Percentiles rank a stretch among this genome's conserved stretches.
phyloP scores from a whole-genome alignment of 495 filamentous ascomycete species.

The Aspergillus mulundensis region DNA sequence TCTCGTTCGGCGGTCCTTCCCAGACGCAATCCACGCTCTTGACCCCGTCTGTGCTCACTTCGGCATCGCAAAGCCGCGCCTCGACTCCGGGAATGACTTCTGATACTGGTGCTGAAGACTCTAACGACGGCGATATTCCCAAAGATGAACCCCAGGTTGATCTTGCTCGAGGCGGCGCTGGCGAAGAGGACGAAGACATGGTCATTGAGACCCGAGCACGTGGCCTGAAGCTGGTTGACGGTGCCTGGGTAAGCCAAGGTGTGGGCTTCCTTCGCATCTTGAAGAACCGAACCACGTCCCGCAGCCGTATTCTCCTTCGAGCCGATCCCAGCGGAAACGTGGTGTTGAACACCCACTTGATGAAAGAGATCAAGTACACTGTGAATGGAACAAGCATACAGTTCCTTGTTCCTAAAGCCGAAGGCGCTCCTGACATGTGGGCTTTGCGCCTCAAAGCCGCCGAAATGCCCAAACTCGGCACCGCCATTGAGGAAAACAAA shows the following conservation, averaged over 20 bases:
- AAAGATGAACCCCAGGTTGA: constrained; percentile 53
- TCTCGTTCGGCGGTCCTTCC: constrained; percentile 34
- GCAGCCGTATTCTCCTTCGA: constrained; percentile 61
- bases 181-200: constrained; percentile 67
- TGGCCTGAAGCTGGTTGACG: constrained; percentile 47
- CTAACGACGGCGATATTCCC: constrained; percentile 49
- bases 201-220: constrained; percentile 61
- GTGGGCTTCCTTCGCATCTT: constrained; percentile 63
- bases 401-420: constrained; percentile 48
- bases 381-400: constrained; percentile 51
- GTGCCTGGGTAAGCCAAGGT: constrained; percentile 55
- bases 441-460: constrained; percentile 58
- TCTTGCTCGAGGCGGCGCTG: constrained; percentile 57
- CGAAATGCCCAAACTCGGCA: constrained; percentile 18
- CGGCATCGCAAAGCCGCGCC: constrained; percentile 28
- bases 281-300: constrained; percentile 59
- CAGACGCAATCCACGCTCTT: constrained; percentile 29
- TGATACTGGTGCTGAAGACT: constrained; percentile 57
- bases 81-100: constrained; percentile 50
- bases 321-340: constrained; percentile 66
- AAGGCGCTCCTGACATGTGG: constrained; percentile 56
- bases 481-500: constrained; percentile 22
- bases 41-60: constrained; percentile 31
- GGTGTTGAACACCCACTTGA: constrained; percentile 61
- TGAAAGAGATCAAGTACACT: constrained; percentile 56